A percentile compares a stretch with the other conserved stretches of the same genome.
Conservation (phyloP, 192 early-diverging fungal species). For the Backusella liffmaniae region DNA sequence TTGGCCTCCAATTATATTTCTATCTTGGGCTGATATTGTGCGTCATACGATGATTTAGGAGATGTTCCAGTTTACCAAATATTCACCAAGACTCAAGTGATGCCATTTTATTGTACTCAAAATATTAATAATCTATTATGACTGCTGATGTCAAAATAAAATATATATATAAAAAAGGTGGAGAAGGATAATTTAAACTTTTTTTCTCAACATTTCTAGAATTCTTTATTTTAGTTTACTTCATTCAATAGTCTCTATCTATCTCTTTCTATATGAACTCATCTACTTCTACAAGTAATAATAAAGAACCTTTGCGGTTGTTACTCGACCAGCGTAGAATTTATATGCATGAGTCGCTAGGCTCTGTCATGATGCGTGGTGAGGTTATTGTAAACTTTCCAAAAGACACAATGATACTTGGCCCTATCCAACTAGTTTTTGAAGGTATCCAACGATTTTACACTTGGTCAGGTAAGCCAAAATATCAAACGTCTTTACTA, state of each 20-base stretch:
- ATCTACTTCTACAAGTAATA: neutral
- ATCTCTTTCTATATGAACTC: neutral
- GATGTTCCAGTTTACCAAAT: neutral
- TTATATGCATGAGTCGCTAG: constrained; percentile 20
- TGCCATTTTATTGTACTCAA: neutral
- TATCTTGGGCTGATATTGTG: neutral
- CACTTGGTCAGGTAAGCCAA: constrained; percentile 18
- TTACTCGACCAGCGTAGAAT: constrained; percentile 21
- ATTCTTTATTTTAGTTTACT: neutral
- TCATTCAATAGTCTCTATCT: neutral
- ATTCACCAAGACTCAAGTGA: neutral
- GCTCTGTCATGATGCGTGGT: constrained; percentile 28
- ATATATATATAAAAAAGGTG: neutral
- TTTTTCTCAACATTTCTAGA: neutral
- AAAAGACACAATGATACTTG: constrained; percentile 17
- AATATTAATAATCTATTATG: neutral
- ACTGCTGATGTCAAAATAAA: neutral
- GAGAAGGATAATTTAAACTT: neutral
- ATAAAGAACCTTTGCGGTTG: constrained; percentile 12
- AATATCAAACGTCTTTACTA: neutral
- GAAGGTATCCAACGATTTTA: constrained; percentile 24
- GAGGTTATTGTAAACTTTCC: constrained; percentile 25
- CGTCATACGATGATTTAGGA: neutral
- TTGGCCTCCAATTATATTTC: neutral
- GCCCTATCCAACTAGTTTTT: constrained; percentile 27